These are phyloP conservation scores for Tolypocladium cylindrosporum DNA, from an alignment of 2,329 filamentous ascomycete genomes.

Conservation along the genomic window DNA sequence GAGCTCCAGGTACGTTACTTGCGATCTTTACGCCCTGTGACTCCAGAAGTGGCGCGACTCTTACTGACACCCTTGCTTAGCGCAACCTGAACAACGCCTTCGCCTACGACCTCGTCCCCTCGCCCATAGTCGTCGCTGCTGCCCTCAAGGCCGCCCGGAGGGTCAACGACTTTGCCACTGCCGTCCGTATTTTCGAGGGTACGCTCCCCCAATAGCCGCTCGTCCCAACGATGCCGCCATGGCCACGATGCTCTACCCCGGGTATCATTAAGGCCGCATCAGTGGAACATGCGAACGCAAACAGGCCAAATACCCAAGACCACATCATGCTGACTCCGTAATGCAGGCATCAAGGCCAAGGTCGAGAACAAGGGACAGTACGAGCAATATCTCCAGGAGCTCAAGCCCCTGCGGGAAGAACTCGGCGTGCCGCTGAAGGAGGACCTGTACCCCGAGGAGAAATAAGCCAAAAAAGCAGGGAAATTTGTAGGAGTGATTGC, in stretches of 20 bases:
- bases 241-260: background rate
- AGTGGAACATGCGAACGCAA: background rate
- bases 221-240: background rate
- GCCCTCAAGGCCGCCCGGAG: slow-evolving; percentile 88
- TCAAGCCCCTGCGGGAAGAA: slow-evolving; percentile 87
- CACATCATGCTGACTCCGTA: background rate
- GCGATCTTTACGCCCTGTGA: background rate
- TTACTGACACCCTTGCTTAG: slow-evolving; percentile 22
- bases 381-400: slow-evolving; percentile 88
- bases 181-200: slow-evolving; percentile 98
- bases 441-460: slow-evolving; percentile 70
- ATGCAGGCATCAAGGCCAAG: slow-evolving; percentile 93
- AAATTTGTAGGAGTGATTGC: background rate
- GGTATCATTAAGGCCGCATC: background rate
- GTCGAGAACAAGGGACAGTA: slow-evolving; percentile 98
- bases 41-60: background rate
- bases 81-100: slow-evolving; percentile 99
- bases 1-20: slow-evolving; percentile 79
- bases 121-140: slow-evolving; percentile 79
- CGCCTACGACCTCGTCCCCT: slow-evolving; percentile 98
- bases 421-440: slow-evolving; percentile 87
- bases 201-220: slow-evolving; percentile 22
- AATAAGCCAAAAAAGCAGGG: slow-evolving; percentile 16
- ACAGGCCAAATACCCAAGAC: background rate
- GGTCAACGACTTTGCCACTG: slow-evolving; percentile 97